Percentiles rank a stretch among this genome's conserved stretches.
These are phyloP conservation scores for Firmiana major DNA, from an alignment of 345 rosid genomes.

Conservation along the genomic window DNA sequence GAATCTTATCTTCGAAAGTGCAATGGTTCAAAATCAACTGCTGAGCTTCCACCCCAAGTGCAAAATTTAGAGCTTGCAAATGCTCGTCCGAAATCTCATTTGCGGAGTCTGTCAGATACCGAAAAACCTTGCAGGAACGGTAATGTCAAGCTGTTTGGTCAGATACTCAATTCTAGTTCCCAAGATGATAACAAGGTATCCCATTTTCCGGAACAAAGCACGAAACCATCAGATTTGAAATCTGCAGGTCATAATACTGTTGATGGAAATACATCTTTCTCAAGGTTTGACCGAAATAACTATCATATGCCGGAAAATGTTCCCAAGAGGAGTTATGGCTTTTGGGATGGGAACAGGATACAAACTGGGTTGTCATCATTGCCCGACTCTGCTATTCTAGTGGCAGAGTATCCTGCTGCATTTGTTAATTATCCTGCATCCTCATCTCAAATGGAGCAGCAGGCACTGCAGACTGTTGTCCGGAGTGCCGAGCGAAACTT, in stretches of 20 bases:
- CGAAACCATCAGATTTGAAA: constrained; percentile 40
- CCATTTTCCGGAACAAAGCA: constrained; percentile 27
- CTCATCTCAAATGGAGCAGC: constrained; percentile 38
- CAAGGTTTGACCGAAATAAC: constrained; percentile 47
- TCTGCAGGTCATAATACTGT: constrained; percentile 30
- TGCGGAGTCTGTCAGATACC: constrained; percentile 38
- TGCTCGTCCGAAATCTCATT: constrained; percentile 34
- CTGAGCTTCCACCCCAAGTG: constrained; percentile 38
- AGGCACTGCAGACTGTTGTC: constrained; percentile 30
- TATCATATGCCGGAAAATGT: constrained; percentile 49
- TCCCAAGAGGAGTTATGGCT: constrained; percentile 64
- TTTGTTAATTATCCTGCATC: constrained; percentile 39
- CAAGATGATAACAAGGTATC: constrained; percentile 33
- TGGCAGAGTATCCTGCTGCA: constrained; percentile 77
- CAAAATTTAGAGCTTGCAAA: constrained; percentile 32
- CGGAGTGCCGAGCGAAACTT: constrained; percentile 30
- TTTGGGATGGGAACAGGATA: constrained; percentile 84
- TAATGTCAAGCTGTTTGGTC: constrained; percentile 82
- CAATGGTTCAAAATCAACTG: constrained; percentile 27
- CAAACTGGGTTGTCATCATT: constrained; percentile 69
- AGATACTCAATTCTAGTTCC: constrained; percentile 53
- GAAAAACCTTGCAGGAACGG: constrained; percentile 57
- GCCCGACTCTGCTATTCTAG: constrained; percentile 65
- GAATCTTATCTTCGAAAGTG: constrained; percentile 58
- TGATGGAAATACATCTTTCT: constrained; percentile 25